Conservation (phyloP, 2,329 filamentous ascomycete species). For the Lasiodiplodia gonubiensis region DNA sequence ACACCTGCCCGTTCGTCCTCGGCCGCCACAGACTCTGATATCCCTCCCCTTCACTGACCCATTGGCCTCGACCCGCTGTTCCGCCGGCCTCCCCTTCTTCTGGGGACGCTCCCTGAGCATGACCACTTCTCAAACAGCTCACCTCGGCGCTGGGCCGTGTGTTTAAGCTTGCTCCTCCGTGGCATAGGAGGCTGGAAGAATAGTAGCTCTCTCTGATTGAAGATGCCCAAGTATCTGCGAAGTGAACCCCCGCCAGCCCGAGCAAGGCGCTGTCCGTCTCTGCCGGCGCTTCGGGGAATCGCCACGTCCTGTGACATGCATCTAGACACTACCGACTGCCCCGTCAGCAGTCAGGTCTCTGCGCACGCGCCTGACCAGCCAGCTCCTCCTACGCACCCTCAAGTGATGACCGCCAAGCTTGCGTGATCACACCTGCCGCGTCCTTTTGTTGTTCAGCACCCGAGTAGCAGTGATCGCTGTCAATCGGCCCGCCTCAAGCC, state of each 20-base stretch:
- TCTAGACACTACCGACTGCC: not conserved
- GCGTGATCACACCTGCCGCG: not conserved
- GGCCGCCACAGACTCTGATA: not conserved
- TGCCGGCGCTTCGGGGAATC: not conserved
- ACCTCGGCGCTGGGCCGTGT: not conserved
- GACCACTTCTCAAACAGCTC: not conserved
- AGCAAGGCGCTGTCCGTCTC: not conserved
- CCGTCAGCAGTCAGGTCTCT: not conserved
- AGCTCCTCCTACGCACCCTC: not conserved
- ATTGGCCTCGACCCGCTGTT: not conserved
- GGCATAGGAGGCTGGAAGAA: not conserved
- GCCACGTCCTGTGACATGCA: not conserved
- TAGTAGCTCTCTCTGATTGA: not conserved
- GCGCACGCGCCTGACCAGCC: not conserved
- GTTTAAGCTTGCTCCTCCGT: not conserved
- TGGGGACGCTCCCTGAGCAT: not conserved
- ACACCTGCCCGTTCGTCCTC: not conserved
- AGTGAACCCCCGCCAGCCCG: not conserved
- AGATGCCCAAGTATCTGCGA: not conserved
- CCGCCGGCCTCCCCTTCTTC: not conserved
- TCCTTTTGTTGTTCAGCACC: not conserved
- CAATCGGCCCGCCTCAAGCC: conserved; percentile 14
- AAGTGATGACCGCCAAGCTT: conserved; percentile 2
- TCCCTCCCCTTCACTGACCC: conserved; percentile 2
- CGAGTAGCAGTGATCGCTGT: not conserved